phyloP scores from a whole-genome alignment of 352 stramenopile genomes.

The Phytophthora parvispora region DNA sequence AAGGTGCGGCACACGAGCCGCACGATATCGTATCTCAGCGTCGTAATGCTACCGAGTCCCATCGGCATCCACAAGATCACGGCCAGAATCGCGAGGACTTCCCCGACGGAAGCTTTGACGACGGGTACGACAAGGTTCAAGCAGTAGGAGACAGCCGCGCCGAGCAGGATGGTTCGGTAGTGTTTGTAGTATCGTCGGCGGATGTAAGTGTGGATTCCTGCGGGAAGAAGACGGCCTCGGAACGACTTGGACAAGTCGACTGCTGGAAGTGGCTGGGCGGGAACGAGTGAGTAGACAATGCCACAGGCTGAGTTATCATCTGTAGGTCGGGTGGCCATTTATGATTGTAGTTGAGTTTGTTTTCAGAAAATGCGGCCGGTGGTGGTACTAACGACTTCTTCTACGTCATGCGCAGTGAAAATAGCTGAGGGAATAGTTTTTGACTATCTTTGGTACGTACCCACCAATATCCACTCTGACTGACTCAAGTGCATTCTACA shows the following conservation, averaged over 20 bases:
- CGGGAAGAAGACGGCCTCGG: conserved; percentile 34
- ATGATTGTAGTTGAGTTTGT: neutral
- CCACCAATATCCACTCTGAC: no score
- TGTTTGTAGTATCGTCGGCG: conserved; percentile 26
- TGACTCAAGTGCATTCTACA: no score
- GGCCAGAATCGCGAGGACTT: conserved; percentile 20
- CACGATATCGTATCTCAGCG: conserved; percentile 49
- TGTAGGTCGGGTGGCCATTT: neutral
- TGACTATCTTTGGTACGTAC: no score
- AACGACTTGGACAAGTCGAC: conserved; percentile 50
- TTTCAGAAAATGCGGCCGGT: no score
- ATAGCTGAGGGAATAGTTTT: no score
- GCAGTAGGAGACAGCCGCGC: conserved; percentile 20
- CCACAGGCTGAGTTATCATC: neutral
- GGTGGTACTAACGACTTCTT: no score
- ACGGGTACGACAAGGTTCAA: conserved; percentile 34
- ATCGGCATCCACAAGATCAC: conserved; percentile 34
- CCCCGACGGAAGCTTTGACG: conserved; percentile 16
- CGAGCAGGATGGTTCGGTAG: conserved; percentile 27
- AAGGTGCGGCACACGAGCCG: conserved; percentile 40
- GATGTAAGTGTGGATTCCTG: conserved; percentile 22
- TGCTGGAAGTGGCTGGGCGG: conserved; percentile 32
- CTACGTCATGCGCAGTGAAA: neutral
- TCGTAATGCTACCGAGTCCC: conserved; percentile 36
- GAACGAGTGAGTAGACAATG: conserved; percentile 35